Conservation (phyloP, 2,329 filamentous ascomycete genomes). For the Coleophoma crateriformis region DNA sequence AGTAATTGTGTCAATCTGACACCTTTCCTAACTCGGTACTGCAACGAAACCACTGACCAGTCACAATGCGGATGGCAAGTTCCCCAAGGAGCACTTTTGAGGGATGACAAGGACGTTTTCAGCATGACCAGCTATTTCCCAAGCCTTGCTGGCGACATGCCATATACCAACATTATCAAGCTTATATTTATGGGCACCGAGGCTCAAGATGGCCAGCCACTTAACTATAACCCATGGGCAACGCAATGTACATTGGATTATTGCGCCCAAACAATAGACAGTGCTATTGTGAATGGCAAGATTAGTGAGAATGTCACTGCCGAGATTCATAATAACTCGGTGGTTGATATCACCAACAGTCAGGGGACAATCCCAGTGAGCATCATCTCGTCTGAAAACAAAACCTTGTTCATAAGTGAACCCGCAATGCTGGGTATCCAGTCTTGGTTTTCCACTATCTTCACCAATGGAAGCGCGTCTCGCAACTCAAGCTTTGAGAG, state of each 20-base stretch:
- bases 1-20: not conserved
- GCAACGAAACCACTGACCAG: not conserved
- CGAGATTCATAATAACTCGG: not conserved
- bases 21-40: not conserved
- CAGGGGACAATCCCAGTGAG: not conserved
- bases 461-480: not conserved
- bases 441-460: slow-evolving; percentile 1
- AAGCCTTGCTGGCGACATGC: not conserved
- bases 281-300: not conserved
- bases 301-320: not conserved
- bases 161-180: not conserved
- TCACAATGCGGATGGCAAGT: not conserved
- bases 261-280: not conserved
- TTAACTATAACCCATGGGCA: not conserved
- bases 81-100: not conserved
- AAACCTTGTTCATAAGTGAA: not conserved
- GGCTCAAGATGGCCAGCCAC: not conserved
- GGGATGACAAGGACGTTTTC: slow-evolving; percentile 1
- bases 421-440: slow-evolving; percentile 1
- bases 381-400: not conserved
- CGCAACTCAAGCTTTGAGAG: slow-evolving; percentile 1
- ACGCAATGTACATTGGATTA: not conserved
- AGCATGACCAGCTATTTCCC: slow-evolving; percentile 1
- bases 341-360: not conserved
- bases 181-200: slow-evolving; percentile 1